Evolutionary conservation across 2,329 filamentous ascomycete species (phyloP).

Genomic region (Davidsoniella eucalypti): DNA sequence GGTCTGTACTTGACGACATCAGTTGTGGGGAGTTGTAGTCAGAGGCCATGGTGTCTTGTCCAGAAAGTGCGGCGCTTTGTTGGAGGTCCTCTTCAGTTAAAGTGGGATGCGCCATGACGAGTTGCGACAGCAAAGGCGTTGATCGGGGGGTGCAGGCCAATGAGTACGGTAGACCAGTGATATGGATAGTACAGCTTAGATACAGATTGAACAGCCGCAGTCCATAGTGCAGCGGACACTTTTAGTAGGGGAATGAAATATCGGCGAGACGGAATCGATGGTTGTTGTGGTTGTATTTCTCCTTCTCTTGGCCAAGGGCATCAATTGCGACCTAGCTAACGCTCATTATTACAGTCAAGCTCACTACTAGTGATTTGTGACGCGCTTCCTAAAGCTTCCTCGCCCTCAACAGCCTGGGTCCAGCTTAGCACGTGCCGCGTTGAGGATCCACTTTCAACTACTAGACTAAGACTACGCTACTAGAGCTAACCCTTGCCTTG

Average conservation of each 20-base stretch:
- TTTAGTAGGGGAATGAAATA: too few relatives aligned
- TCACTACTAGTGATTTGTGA: not conserved
- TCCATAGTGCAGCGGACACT: conserved; percentile 2
- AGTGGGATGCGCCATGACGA: conserved; percentile 8
- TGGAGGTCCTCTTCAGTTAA: conserved; percentile 40
- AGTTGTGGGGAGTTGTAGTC: not conserved
- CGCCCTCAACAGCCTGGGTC: too few relatives aligned
- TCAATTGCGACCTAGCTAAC: not conserved
- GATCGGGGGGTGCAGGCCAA: too few relatives aligned
- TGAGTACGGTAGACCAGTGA: not conserved
- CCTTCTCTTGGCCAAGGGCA: too few relatives aligned
- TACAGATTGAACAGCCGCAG: too few relatives aligned
- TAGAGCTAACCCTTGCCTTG: not conserved
- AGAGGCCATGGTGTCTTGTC: conserved; percentile 21
- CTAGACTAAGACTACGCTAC: not conserved
- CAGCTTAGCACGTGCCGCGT: conserved; percentile 8
- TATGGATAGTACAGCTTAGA: not conserved
- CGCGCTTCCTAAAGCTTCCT: not conserved
- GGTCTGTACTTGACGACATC: conserved; percentile 13
- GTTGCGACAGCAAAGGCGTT: not conserved
- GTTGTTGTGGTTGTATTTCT: too few relatives aligned
- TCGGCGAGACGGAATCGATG: too few relatives aligned
- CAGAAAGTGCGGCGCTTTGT: conserved; percentile 35
- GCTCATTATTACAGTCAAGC: not conserved
- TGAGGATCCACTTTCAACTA: conserved; percentile 5